Evolutionary conservation across 1,284 basidiomycete genomes (phyloP).

Genomic region (Ceratobasidium sp.): DNA sequence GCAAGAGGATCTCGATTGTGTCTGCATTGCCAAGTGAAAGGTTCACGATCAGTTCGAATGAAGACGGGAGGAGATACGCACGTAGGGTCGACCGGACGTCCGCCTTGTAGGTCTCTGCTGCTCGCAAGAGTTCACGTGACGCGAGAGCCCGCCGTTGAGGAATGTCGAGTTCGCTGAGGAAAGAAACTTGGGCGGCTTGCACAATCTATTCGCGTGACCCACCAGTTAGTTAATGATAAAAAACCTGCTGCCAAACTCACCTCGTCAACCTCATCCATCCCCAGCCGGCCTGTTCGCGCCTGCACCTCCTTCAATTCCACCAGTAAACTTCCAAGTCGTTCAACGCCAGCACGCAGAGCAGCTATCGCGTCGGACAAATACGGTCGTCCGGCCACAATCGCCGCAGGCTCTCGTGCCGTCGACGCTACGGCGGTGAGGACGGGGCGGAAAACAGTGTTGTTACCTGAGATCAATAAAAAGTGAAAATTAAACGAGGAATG

Average conservation of each 20-base stretch:
- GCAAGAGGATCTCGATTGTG: constrained; percentile 82
- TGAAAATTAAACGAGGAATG: not conserved
- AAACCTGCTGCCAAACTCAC: constrained; percentile 55
- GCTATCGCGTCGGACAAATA: constrained; percentile 80
- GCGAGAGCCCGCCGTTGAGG: constrained; percentile 73
- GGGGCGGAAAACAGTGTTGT: constrained; percentile 42
- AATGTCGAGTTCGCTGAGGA: constrained; percentile 72
- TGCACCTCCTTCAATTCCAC: constrained; percentile 64
- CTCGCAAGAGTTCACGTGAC: constrained; percentile 66
- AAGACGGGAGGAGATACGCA: constrained; percentile 60
- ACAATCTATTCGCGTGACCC: constrained; percentile 62
- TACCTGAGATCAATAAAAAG: constrained; percentile 13
- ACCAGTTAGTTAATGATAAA: not conserved
- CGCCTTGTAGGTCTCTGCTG: constrained; percentile 59
- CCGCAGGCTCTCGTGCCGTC: constrained; percentile 45
- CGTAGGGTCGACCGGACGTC: constrained; percentile 62
- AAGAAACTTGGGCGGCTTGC: constrained; percentile 63
- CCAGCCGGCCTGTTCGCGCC: constrained; percentile 73
- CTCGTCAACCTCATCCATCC: constrained; percentile 77
- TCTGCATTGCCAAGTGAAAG: constrained; percentile 57
- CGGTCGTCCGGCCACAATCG: constrained; percentile 61
- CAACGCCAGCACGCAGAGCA: constrained; percentile 70
- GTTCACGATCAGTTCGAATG: constrained; percentile 16
- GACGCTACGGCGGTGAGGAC: constrained; percentile 38
- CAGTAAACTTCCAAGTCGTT: constrained; percentile 68